Percentiles rank a stretch among this genome's conserved stretches.
Conservation (phyloP, 2,329 filamentous ascomycete genomes). For the Neofusicoccum parvum region DNA sequence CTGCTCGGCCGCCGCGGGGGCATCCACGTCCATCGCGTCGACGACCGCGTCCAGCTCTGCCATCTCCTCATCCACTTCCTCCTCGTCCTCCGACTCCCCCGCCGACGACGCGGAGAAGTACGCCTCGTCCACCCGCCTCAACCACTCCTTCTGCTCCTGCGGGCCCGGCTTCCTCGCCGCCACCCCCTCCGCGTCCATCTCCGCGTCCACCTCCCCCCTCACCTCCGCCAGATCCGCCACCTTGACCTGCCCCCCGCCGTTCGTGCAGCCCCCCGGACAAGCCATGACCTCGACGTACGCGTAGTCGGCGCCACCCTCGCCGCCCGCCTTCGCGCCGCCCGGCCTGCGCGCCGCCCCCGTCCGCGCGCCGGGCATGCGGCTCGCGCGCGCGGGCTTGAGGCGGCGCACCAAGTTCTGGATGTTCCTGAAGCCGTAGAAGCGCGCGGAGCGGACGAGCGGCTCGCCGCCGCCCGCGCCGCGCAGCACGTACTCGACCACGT, state of each 20-base stretch:
- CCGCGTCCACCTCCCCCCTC: slow-evolving; percentile 32
- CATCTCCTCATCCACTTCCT: slow-evolving; percentile 25
- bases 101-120: slow-evolving; percentile 72
- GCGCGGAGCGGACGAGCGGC: slow-evolving; percentile 55
- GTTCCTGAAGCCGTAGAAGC: slow-evolving; percentile 97
- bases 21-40: slow-evolving; percentile 6
- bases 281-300: slow-evolving; percentile 99
- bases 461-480: slow-evolving; percentile 35
- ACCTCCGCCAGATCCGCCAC: slow-evolving; percentile 69
- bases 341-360: slow-evolving; percentile 54
- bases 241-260: slow-evolving; percentile 94
- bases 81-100: slow-evolving; percentile 49
- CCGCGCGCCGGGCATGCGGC: slow-evolving; percentile 48
- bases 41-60: not conserved
- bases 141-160: slow-evolving; percentile 77
- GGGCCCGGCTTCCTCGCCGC: slow-evolving; percentile 63
- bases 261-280: slow-evolving; percentile 97
- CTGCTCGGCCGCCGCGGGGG: not conserved
- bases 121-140: slow-evolving; percentile 61
- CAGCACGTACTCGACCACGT: slow-evolving; percentile 87
- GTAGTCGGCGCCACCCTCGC: slow-evolving; percentile 66
- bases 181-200: slow-evolving; percentile 27
- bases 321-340: slow-evolving; percentile 68
- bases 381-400: slow-evolving; percentile 77
- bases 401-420: slow-evolving; percentile 97